Percentiles rank a stretch among this genome's conserved stretches.
These are phyloP conservation scores for Blastobotrys indianensis DNA, from an alignment of 1,139 yeast genomes.

Conservation along the genomic window DNA sequence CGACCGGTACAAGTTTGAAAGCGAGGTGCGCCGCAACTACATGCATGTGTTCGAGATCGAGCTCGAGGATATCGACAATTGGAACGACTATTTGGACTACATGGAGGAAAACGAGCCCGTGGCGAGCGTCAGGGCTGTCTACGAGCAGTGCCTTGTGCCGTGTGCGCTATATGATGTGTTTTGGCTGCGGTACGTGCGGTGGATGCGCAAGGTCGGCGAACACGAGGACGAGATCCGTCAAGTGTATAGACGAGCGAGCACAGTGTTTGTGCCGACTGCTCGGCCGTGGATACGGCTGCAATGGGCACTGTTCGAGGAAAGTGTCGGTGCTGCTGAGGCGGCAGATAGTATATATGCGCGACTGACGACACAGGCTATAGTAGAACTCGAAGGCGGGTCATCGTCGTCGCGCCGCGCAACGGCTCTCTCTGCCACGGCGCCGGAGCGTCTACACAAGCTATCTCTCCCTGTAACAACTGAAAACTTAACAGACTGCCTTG, in stretches of 20 bases:
- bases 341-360: slow-evolving; percentile 29
- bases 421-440: too few species aligned
- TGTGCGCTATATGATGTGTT: slow-evolving; percentile 50
- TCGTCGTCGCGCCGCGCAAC: too few species aligned
- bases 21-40: slow-evolving; percentile 46
- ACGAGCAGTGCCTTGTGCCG: slow-evolving; percentile 46
- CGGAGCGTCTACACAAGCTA: too few species aligned
- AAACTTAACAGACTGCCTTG: too few species aligned
- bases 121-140: slow-evolving; percentile 39
- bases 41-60: slow-evolving; percentile 45
- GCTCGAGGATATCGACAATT: slow-evolving; percentile 46
- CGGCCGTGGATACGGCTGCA: slow-evolving; percentile 32
- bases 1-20: slow-evolving; percentile 42
- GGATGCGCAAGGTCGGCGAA: slow-evolving; percentile 24
- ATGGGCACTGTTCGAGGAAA: slow-evolving; percentile 35
- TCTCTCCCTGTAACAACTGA: too few species aligned
- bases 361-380: not conserved
- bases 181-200: slow-evolving; percentile 59
- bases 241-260: slow-evolving; percentile 31
- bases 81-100: slow-evolving; percentile 60
- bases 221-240: slow-evolving; percentile 27
- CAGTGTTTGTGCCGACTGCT: slow-evolving; percentile 31
- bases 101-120: slow-evolving; percentile 37
- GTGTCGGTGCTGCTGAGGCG: slow-evolving; percentile 24
- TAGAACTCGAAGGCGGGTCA: not conserved